phyloP scores from a whole-genome alignment of 2,329 filamentous ascomycete species.

The Pseudogymnoascus sp. region DNA sequence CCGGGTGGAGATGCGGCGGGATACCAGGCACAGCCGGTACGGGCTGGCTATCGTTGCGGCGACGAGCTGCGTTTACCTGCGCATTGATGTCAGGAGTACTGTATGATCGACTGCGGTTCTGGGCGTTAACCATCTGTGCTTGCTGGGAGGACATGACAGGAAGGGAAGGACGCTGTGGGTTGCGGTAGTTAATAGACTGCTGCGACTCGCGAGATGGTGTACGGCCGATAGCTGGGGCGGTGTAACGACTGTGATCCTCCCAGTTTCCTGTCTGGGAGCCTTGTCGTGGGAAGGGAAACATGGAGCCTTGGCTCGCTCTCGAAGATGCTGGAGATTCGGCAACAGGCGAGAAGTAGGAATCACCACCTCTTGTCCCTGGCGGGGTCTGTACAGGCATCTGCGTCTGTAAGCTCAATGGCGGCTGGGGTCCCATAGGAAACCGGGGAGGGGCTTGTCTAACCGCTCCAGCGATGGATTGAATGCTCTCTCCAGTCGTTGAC shows the following conservation, averaged over 20 bases:
- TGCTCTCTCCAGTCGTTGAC: slow-evolving; percentile 66
- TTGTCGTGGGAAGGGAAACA: slow-evolving; percentile 75
- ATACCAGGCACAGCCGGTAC: slow-evolving; percentile 71
- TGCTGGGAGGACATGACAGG: slow-evolving; percentile 57
- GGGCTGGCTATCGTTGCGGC: slow-evolving; percentile 28
- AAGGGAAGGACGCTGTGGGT: slow-evolving; percentile 69
- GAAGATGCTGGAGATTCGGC: slow-evolving; percentile 71
- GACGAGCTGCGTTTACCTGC: slow-evolving; percentile 46
- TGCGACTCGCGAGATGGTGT: slow-evolving; percentile 71
- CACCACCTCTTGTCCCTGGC: slow-evolving; percentile 32
- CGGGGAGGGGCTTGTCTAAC: slow-evolving; percentile 53
- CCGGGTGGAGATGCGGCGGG: slow-evolving; percentile 57
- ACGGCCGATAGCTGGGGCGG: slow-evolving; percentile 76
- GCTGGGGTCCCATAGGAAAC: slow-evolving; percentile 52
- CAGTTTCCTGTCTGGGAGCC: slow-evolving; percentile 59
- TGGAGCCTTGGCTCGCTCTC: slow-evolving; percentile 66
- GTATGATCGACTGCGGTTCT: slow-evolving; percentile 76
- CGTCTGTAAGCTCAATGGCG: slow-evolving; percentile 62
- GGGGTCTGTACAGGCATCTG: slow-evolving; percentile 33
- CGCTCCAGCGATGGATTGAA: slow-evolving; percentile 48
- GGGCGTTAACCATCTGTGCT: slow-evolving; percentile 39
- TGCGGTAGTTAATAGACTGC: slow-evolving; percentile 54
- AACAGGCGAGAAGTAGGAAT: slow-evolving; percentile 90
- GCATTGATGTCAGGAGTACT: slow-evolving; percentile 92
- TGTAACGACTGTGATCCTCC: slow-evolving; percentile 73